These are phyloP conservation scores for Fraxinus sp. DNA, from an alignment of 305 asterid species.

Conservation along the genomic window DNA sequence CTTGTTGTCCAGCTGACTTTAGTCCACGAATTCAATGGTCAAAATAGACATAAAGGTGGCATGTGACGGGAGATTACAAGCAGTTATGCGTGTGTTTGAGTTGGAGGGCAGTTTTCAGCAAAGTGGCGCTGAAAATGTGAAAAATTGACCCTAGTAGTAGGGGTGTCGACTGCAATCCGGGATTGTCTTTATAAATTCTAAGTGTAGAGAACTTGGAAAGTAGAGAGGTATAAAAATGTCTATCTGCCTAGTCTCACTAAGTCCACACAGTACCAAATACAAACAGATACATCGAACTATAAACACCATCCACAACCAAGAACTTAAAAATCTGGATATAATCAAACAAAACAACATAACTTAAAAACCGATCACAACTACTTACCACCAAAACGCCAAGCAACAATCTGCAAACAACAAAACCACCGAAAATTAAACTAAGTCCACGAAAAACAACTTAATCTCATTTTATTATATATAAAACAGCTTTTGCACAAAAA, in stretches of 20 bases:
- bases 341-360: neutral
- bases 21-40: neutral
- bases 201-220: neutral
- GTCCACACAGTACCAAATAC: neutral
- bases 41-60: neutral
- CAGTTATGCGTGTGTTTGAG: neutral
- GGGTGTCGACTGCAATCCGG: neutral
- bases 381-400: slow-evolving; percentile 88
- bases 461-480: neutral
- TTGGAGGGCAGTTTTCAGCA: neutral
- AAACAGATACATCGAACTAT: neutral
- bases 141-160: neutral
- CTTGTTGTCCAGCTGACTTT: neutral
- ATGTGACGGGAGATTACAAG: neutral
- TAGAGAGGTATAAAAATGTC: neutral
- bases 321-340: slow-evolving; percentile 13
- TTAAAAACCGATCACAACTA: slow-evolving; percentile 16
- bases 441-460: neutral
- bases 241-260: neutral
- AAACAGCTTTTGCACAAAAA: neutral
- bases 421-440: neutral
- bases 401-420: slow-evolving; percentile 73
- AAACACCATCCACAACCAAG: neutral
- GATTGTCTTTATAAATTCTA: neutral
- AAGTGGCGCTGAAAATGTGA: neutral